These are phyloP conservation scores for Phaffomyces opuntiae DNA, from an alignment of 805 yeast species.

Conservation along the genomic window DNA sequence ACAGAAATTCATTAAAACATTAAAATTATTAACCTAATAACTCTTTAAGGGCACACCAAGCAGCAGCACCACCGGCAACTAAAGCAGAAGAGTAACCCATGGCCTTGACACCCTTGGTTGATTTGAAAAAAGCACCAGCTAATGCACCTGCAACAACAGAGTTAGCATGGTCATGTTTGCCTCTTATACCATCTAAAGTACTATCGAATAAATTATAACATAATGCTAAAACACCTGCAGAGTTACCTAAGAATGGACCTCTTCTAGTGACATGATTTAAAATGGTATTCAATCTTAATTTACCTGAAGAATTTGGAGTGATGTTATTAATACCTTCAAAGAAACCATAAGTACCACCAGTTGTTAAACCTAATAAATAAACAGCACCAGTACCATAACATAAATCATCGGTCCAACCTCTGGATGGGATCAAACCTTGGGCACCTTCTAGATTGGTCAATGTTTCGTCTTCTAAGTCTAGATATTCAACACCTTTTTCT, in stretches of 20 bases:
- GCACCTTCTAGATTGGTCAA: constrained; percentile 76
- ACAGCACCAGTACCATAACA: constrained; percentile 98
- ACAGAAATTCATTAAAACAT: constrained; percentile 1
- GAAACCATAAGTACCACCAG: constrained; percentile 86
- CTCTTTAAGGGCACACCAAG: constrained; percentile 81
- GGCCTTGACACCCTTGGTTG: constrained; percentile 78
- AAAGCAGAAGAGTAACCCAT: constrained; percentile 81
- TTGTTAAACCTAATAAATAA: constrained; percentile 76
- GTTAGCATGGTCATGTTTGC: constrained; percentile 80
- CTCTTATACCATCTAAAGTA: constrained; percentile 71
- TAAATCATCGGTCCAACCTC: constrained; percentile 96
- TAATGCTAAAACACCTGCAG: constrained; percentile 89
- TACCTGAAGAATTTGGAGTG: constrained; percentile 70
- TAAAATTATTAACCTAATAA: constrained; percentile 7
- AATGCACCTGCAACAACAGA: constrained; percentile 85
- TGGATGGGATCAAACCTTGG: constrained; percentile 86
- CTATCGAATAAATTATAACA: constrained; percentile 83
- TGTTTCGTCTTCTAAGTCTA: constrained; percentile 83
- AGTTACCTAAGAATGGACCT: constrained; percentile 94
- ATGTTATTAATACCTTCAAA: constrained; percentile 78
- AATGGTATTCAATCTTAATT: constrained; percentile 80
- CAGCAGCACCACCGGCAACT: constrained; percentile 85
- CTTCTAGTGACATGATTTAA: constrained; percentile 89
- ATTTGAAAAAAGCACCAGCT: constrained; percentile 86
- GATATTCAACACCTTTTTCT: constrained; percentile 81